Conservation (phyloP, 192 early-diverging fungal genomes). For the Coemansia sp. region DNA sequence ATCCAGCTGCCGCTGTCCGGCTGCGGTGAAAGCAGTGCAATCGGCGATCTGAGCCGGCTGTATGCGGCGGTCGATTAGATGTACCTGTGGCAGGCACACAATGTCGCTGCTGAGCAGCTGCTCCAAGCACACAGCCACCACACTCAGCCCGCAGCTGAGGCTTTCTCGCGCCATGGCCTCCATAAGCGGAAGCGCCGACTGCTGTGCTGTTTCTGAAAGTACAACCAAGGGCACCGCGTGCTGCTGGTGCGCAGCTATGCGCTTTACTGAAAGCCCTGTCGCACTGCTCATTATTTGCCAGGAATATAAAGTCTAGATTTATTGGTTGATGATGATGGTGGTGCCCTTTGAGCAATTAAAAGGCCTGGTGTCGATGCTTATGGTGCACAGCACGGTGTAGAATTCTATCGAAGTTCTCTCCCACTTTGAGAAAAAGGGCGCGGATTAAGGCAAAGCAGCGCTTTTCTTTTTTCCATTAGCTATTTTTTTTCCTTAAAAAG, state of each 20-base stretch:
- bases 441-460: too few species aligned
- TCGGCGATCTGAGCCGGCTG: neutral
- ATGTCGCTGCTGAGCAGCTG: slow-evolving; percentile 27
- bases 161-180: slow-evolving; percentile 41
- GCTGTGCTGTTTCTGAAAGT: slow-evolving; percentile 42
- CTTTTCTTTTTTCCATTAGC: too few species aligned
- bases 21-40: neutral
- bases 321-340: too few species aligned
- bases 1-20: slow-evolving; percentile 1
- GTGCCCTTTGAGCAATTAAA: too few species aligned
- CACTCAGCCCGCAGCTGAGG: slow-evolving; percentile 17
- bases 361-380: neutral
- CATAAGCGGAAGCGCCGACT: slow-evolving; percentile 39
- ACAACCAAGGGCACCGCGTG: slow-evolving; percentile 27
- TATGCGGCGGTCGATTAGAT: slow-evolving; percentile 20
- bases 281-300: neutral
- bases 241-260: slow-evolving; percentile 41
- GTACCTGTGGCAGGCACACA: neutral
- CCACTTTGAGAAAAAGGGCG: too few species aligned
- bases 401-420: too few species aligned
- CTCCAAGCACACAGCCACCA: slow-evolving; percentile 28
- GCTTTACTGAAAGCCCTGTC: slow-evolving; percentile 29
- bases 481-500: too few species aligned
- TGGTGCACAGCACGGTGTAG: neutral
- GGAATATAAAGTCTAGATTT: too few species aligned